A percentile compares a stretch with the other conserved stretches of the same genome.
Evolutionary conservation across 148 eudicot genomes (phyloP).

Genomic region (Heliamphora exappendiculata): DNA sequence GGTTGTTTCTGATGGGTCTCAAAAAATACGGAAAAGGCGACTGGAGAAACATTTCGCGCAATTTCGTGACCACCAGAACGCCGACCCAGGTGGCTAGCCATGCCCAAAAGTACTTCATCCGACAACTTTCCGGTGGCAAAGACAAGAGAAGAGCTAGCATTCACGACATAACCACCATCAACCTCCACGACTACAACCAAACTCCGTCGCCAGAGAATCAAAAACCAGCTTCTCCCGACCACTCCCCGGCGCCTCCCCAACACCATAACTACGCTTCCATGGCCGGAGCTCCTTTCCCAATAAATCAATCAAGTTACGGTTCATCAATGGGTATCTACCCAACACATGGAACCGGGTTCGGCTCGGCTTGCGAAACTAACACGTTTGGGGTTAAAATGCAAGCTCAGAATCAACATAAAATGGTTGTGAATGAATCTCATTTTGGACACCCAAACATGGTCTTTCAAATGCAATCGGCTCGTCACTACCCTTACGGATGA

Average conservation of each 20-base stretch:
- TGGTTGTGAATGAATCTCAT: slow-evolving; percentile 28
- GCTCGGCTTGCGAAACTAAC: slow-evolving; percentile 33
- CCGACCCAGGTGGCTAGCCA: slow-evolving; percentile 97
- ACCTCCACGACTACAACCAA: slow-evolving; percentile 48
- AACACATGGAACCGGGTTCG: slow-evolving; percentile 35
- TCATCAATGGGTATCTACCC: slow-evolving; percentile 31
- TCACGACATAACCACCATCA: slow-evolving; percentile 81
- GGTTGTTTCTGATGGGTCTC: slow-evolving; percentile 83
- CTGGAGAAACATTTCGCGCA: slow-evolving; percentile 94
- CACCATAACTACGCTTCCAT: slow-evolving; percentile 20
- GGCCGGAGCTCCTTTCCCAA: slow-evolving; percentile 35
- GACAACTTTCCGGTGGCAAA: slow-evolving; percentile 84
- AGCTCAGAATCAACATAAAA: slow-evolving; percentile 34
- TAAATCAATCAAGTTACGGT: slow-evolving; percentile 41
- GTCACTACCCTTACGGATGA: slow-evolving; percentile 57
- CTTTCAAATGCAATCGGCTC: slow-evolving; percentile 52
- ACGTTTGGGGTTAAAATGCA: slow-evolving; percentile 38
- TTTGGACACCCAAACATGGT: slow-evolving; percentile 39
- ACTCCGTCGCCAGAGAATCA: slow-evolving; percentile 46
- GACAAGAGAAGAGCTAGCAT: slow-evolving; percentile 91
- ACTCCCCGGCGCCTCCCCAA: slow-evolving; percentile 29
- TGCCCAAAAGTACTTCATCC: slow-evolving; percentile 89
- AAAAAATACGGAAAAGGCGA: slow-evolving; percentile 92
- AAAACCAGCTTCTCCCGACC: slow-evolving; percentile 39
- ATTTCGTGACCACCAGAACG: slow-evolving; percentile 74